Conservation (phyloP, 2,329 filamentous ascomycete species). For the Arthrobotrys entomopaga region DNA sequence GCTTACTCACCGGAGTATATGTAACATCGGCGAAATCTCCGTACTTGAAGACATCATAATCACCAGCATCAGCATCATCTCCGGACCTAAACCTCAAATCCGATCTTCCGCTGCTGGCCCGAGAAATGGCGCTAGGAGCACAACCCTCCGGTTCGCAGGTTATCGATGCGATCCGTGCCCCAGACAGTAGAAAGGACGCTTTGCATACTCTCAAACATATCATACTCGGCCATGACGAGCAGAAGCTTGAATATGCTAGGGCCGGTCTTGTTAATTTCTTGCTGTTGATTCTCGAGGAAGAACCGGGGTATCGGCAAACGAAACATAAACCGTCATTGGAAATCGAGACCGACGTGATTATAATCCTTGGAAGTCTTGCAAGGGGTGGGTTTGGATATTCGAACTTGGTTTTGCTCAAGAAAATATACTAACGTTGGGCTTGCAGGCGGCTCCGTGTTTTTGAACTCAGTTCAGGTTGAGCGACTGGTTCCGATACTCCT, state of each 20-base stretch:
- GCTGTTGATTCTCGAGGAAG: conserved; percentile 65
- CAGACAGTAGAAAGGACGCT: conserved; percentile 63
- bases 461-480: conserved; percentile 61
- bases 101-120: background rate
- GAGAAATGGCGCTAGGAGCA: conserved; percentile 60
- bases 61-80: too few species aligned
- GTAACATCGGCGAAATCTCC: too few species aligned
- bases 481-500: conserved; percentile 70
- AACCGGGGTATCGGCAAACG: conserved; percentile 29
- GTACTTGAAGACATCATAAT: too few species aligned
- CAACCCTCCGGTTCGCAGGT: conserved; percentile 60
- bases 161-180: conserved; percentile 51
- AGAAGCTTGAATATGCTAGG: conserved; percentile 81
- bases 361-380: conserved; percentile 85
- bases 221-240: conserved; percentile 84
- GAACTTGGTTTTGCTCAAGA: background rate
- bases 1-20: too few species aligned
- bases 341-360: conserved; percentile 62
- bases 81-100: background rate
- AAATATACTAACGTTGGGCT: conserved; percentile 17
- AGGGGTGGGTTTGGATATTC: conserved; percentile 71
- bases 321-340: conserved; percentile 60
- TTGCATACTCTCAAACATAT: conserved; percentile 86
- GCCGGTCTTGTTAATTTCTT: conserved; percentile 75
- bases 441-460: conserved; percentile 80